Evolutionary conservation across 2,329 filamentous ascomycete species (phyloP), one percentile per base, ranked within the genome.

Genomic region (Ascochyta rabiei): DNA sequence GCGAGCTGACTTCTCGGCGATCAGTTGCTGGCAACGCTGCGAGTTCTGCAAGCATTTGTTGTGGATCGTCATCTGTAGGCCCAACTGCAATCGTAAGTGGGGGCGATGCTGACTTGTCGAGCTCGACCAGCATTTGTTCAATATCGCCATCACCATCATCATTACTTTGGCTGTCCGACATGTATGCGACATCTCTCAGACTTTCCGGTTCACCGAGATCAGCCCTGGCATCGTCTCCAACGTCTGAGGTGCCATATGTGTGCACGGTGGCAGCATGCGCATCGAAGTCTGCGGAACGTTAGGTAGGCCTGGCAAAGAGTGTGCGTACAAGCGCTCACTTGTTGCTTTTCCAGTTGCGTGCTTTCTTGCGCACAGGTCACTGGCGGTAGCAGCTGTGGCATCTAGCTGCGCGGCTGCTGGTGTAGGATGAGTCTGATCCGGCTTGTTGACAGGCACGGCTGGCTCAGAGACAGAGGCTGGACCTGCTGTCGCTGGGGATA

Each of bases 81-180:
- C 13, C 16, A 28, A 15, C 10, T 26, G 38, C 10, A 9, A 12
- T 37, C 15, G 42, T 21, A 13, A 15, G 49, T 6, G 8, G 13
- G 10, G 24, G 19, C 4, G 15, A 43, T 8, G 35, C 13, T 6
- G 10, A 2, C 24, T 24, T 39, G 21, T 55, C 28, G 15, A 56
- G 28, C 13, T 57, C 58, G 9, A 42, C 48, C 15, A 62, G 53
- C 55, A 59, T 48, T 21, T 35, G 39, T 43, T 45, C 42, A 5
- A 31, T 1, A 4, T 46, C 40, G 5, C 33, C 15, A 18, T 21
- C 9, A 8, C 15, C 12, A 6, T 41, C 37, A 28, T 31, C 9
- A 12, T n/a, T 15, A 13, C 12, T 7, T 15, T 48, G 24, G 9
- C 5, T 19, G 37, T 21, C 44, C 16, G 26, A 2, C n/a, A 6